Percentiles rank a stretch among this genome's conserved stretches.
These are phyloP conservation scores for Naganishia vaughanmartiniae DNA, from an alignment of 768 basidiomycete genomes.

Conservation along the genomic window DNA sequence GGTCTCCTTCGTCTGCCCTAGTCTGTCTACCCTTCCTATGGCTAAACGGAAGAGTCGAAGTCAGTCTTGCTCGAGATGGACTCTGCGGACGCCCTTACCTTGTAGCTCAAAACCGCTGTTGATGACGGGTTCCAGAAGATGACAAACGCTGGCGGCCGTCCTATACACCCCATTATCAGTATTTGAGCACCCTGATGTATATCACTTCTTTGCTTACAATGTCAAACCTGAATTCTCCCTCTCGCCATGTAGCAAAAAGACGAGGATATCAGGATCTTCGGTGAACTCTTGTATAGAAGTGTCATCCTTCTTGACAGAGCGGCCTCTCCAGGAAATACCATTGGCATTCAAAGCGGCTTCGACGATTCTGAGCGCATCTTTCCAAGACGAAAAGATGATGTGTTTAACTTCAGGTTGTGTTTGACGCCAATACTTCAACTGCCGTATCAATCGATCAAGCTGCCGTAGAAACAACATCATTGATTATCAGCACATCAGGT, in stretches of 20 bases:
- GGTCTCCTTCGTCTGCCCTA: slow-evolving; percentile 27
- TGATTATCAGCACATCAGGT: background rate
- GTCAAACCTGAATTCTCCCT: slow-evolving; percentile 28
- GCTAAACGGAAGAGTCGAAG: slow-evolving; percentile 4
- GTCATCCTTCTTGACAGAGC: background rate
- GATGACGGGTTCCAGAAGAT: slow-evolving; percentile 31
- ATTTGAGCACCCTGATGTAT: too few species aligned
- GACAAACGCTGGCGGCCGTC: slow-evolving; percentile 29
- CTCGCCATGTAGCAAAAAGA: slow-evolving; percentile 32
- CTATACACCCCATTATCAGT: background rate
- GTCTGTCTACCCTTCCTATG: slow-evolving; percentile 30
- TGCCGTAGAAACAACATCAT: too few species aligned
- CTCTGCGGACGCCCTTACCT: slow-evolving; percentile 5
- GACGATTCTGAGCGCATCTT: slow-evolving; percentile 23
- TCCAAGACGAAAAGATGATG: slow-evolving; percentile 34
- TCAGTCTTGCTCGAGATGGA: background rate
- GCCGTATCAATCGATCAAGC: slow-evolving; percentile 26
- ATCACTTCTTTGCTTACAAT: slow-evolving; percentile 4
- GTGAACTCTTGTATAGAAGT: slow-evolving; percentile 23
- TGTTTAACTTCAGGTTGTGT: slow-evolving; percentile 28
- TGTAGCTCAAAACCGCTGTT: slow-evolving; percentile 31
- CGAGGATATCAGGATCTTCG: slow-evolving; percentile 21
- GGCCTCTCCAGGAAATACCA: slow-evolving; percentile 22
- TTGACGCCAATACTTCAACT: slow-evolving; percentile 19
- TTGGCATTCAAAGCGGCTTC: slow-evolving; percentile 28